Percentiles rank a stretch among this genome's conserved stretches.
Conservation (phyloP, 345 rosid species). For the Cardamine resedifolia region DNA sequence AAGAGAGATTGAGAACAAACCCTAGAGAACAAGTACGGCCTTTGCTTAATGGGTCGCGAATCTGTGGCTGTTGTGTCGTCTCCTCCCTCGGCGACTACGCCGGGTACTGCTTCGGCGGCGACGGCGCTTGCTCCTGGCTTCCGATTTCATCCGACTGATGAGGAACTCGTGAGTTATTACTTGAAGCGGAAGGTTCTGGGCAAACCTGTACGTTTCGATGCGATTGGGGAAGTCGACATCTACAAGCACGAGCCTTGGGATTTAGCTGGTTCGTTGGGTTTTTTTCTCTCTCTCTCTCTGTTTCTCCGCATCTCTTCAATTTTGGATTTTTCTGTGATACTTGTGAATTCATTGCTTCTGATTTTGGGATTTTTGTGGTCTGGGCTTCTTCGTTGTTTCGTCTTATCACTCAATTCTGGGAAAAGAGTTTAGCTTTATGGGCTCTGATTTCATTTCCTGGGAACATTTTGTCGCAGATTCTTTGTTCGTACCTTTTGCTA, state of each 20-base stretch:
- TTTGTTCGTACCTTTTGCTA: constrained; percentile 16
- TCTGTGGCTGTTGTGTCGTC: constrained; percentile 28
- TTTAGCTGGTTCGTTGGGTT: constrained; percentile 55
- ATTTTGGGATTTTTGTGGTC: constrained; percentile 22
- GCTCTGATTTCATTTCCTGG: not conserved
- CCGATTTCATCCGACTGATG: constrained; percentile 94
- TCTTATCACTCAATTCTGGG: not conserved
- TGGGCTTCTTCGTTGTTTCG: constrained; percentile 5
- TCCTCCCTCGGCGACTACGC: constrained; percentile 27
- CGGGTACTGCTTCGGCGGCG: constrained; percentile 30
- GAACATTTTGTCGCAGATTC: not conserved
- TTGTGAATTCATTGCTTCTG: not conserved
- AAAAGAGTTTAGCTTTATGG: not conserved
- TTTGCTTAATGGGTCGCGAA: constrained; percentile 39
- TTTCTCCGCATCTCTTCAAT: not conserved
- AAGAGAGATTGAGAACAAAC: constrained; percentile 9
- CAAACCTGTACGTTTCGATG: constrained; percentile 71
- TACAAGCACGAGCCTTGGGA: constrained; percentile 91
- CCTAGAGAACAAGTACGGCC: not conserved
- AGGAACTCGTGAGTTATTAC: constrained; percentile 80
- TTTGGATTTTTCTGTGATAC: constrained; percentile 6
- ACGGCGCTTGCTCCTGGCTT: constrained; percentile 90
- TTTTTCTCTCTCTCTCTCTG: not conserved
- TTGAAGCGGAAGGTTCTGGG: constrained; percentile 74
- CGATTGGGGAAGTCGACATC: constrained; percentile 78